These are phyloP conservation scores for Tetraselmis chui DNA, from an alignment of 139 green algal species.

Conservation along the genomic window DNA sequence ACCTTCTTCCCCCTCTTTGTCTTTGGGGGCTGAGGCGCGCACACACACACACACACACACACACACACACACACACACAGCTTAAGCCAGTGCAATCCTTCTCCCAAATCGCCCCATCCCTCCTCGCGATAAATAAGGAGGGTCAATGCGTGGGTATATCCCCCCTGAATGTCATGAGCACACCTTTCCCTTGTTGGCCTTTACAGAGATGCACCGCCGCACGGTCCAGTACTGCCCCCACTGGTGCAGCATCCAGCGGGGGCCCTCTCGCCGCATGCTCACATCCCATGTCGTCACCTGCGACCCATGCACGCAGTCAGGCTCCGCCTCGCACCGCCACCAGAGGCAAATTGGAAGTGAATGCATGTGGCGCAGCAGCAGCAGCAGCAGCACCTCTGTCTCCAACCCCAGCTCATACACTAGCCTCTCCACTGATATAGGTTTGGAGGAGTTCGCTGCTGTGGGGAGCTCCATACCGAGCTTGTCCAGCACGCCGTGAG, in stretches of 20 bases:
- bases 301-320: too few relatives aligned
- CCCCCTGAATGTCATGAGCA: too few relatives aligned
- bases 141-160: not conserved
- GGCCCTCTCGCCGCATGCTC: conserved; percentile 19
- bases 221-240: conserved; percentile 26
- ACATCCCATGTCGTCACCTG: conserved; percentile 24
- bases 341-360: too few relatives aligned
- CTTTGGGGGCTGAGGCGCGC: not conserved
- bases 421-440: not conserved
- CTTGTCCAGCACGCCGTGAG: not conserved
- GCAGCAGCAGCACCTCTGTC: not conserved
- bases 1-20: not conserved
- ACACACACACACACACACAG: too few relatives aligned
- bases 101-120: too few relatives aligned
- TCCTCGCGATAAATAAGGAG: too few relatives aligned
- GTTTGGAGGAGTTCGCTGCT: not conserved
- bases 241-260: conserved; percentile 29
- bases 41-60: too few relatives aligned
- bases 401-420: not conserved
- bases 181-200: not conserved
- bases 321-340: too few relatives aligned
- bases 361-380: too few relatives aligned
- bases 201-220: not conserved
- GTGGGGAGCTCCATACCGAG: not conserved
- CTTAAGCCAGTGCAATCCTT: too few relatives aligned